These are phyloP conservation scores for Lumnitzera racemosa DNA, from an alignment of 345 rosid genomes.

Conservation along the genomic window DNA sequence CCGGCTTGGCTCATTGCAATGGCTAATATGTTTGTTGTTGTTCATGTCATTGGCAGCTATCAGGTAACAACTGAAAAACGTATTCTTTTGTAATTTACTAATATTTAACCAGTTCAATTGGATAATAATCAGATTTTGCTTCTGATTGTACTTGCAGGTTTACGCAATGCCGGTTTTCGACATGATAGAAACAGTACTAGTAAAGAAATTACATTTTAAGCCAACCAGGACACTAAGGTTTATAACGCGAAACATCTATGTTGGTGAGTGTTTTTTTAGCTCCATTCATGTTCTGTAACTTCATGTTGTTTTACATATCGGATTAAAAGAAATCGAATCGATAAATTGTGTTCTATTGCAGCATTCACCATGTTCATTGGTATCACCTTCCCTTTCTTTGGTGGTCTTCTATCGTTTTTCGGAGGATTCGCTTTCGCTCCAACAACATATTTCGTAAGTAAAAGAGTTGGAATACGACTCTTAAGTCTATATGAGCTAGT, in stretches of 20 bases:
- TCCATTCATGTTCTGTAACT: not conserved
- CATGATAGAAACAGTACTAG: constrained; percentile 26
- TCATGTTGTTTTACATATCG: not conserved
- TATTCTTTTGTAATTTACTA: not conserved
- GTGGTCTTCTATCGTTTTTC: constrained; percentile 53
- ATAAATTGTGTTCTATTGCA: constrained; percentile 10
- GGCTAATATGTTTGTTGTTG: constrained; percentile 68
- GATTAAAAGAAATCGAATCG: not conserved
- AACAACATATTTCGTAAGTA: constrained; percentile 66
- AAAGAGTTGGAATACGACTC: not conserved
- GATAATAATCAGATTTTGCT: not conserved
- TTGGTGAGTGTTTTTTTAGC: constrained; percentile 15
- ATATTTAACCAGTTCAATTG: not conserved
- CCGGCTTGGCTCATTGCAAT: constrained; percentile 62
- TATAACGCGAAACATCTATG: constrained; percentile 18
- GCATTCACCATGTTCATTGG: constrained; percentile 67
- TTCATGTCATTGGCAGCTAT: constrained; percentile 77
- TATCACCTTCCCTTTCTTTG: constrained; percentile 70
- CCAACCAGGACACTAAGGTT: constrained; percentile 20
- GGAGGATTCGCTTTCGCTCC: constrained; percentile 89
- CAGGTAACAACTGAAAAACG: constrained; percentile 32
- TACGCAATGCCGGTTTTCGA: constrained; percentile 36
- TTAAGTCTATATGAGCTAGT: no score
- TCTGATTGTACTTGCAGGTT: constrained; percentile 10
- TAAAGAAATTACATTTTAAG: constrained; percentile 22